These are phyloP conservation scores for Primulina tabacum DNA, from an alignment of 257 asterid genomes.

Conservation along the genomic window DNA sequence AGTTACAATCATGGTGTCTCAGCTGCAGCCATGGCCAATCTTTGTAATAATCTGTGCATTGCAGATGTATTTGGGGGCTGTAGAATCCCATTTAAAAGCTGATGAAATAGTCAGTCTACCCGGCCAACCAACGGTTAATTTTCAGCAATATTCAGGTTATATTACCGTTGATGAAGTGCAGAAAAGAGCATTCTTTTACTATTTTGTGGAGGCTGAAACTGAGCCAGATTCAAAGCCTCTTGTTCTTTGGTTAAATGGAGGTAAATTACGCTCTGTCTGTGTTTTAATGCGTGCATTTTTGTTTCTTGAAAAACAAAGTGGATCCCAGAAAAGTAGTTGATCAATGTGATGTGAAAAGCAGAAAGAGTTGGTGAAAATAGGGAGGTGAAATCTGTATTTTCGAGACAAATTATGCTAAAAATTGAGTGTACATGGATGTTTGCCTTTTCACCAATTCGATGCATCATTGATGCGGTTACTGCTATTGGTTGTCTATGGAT, in stretches of 20 bases:
- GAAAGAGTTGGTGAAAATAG: no score
- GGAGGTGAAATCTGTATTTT: no score
- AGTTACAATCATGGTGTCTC: slow-evolving; percentile 23
- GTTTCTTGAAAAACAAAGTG: background rate
- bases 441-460: no score
- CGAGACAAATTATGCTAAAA: no score
- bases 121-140: slow-evolving; percentile 49
- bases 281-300: background rate
- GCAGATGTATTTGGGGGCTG: slow-evolving; percentile 19
- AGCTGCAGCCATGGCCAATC: slow-evolving; percentile 19
- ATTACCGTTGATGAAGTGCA: slow-evolving; percentile 38
- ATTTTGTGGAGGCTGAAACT: slow-evolving; percentile 63
- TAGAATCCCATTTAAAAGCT: slow-evolving; percentile 20
- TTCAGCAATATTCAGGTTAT: slow-evolving; percentile 51
- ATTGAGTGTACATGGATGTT: no score
- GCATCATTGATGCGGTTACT: no score
- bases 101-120: slow-evolving; percentile 40
- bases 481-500: no score
- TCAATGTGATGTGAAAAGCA: no score
- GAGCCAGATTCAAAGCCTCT: slow-evolving; percentile 60
- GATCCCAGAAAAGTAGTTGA: no score
- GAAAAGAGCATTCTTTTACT: slow-evolving; percentile 52
- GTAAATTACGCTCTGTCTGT: slow-evolving; percentile 23
- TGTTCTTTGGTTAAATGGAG: slow-evolving; percentile 76
- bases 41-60: slow-evolving; percentile 22